These are phyloP conservation scores for Hypoxylon rubiginosum DNA, from an alignment of 2,329 filamentous ascomycete species.

Conservation along the genomic window DNA sequence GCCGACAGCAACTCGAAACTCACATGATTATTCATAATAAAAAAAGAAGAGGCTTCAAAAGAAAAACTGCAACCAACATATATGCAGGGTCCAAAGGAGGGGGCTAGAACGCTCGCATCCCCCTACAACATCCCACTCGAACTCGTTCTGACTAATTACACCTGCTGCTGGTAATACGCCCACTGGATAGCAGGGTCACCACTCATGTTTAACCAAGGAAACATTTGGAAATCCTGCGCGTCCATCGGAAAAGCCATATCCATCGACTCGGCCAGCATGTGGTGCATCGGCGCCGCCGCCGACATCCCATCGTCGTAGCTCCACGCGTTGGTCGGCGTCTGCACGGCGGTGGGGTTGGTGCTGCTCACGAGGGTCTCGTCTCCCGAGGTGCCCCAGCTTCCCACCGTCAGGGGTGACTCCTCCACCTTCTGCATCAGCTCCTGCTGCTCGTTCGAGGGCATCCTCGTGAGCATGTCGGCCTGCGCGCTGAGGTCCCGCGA, in stretches of 20 bases:
- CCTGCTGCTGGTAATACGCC: constrained; percentile 18
- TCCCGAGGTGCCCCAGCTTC: constrained; percentile 2
- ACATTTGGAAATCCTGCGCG: constrained; percentile 30
- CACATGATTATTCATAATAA: not conserved
- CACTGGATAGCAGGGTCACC: constrained; percentile 20
- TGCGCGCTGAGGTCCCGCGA: constrained; percentile 27
- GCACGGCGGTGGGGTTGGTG: not conserved
- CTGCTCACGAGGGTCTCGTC: not conserved
- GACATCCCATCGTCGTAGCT: constrained; percentile 8
- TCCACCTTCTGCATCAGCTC: constrained; percentile 1
- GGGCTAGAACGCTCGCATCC: not conserved
- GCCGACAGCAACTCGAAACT: not conserved
- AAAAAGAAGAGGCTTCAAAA: not conserved
- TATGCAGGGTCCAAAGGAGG: not conserved
- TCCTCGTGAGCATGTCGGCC: constrained; percentile 22
- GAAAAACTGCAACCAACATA: not conserved
- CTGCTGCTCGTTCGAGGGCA: constrained; percentile 4
- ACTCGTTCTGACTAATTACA: not conserved
- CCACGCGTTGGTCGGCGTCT: constrained; percentile 5
- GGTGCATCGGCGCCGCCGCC: constrained; percentile 15
- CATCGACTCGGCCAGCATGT: constrained; percentile 25
- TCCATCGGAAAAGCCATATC: constrained; percentile 36
- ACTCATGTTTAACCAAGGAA: constrained; percentile 31
- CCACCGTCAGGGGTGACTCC: not conserved
- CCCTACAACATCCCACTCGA: not conserved